Percentiles rank a stretch among this genome's conserved stretches.
These are phyloP conservation scores for Chlorella ohadii DNA, from an alignment of 139 green algal species.

Conservation along the genomic window DNA sequence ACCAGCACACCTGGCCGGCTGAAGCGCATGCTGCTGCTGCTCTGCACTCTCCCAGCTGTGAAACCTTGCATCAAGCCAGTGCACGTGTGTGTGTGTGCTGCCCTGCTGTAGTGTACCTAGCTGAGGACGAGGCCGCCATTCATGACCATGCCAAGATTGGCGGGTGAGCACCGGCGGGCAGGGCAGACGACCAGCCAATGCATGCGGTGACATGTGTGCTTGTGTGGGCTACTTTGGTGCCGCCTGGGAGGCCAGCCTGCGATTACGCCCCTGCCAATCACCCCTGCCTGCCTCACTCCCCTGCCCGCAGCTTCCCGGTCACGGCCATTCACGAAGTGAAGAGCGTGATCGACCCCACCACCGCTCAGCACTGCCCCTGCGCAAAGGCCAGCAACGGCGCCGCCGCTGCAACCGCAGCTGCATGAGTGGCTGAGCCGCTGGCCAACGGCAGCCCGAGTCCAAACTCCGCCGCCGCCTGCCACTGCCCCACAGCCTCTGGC, in stretches of 20 bases:
- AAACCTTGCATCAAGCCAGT: too few relatives aligned
- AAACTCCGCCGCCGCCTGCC: too few relatives aligned
- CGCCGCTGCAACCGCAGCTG: too few relatives aligned
- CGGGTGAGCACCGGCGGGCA: background rate
- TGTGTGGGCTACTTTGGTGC: background rate
- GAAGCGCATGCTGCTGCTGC: too few relatives aligned
- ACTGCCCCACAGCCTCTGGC: too few relatives aligned
- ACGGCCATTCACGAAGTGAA: conserved; percentile 19
- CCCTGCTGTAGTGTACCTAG: conserved; percentile 9
- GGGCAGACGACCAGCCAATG: background rate
- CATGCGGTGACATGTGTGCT: background rate
- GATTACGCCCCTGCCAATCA: too few relatives aligned
- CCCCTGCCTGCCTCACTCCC: background rate
- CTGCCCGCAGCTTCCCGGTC: conserved; percentile 8
- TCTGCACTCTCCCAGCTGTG: too few relatives aligned
- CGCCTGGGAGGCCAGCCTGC: too few relatives aligned
- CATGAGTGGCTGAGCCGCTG: too few relatives aligned
- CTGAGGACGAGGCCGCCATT: background rate
- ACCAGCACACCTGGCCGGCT: too few relatives aligned
- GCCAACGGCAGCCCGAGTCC: too few relatives aligned
- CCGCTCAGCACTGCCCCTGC: conserved; percentile 1
- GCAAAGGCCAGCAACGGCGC: background rate
- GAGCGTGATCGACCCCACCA: conserved; percentile 17
- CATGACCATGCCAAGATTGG: conserved; percentile 10
- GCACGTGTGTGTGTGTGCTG: too few relatives aligned